These are phyloP conservation scores for Chlamydomonas reinhardtii DNA, from an alignment of 163 green algal genomes.

Conservation along the genomic window DNA sequence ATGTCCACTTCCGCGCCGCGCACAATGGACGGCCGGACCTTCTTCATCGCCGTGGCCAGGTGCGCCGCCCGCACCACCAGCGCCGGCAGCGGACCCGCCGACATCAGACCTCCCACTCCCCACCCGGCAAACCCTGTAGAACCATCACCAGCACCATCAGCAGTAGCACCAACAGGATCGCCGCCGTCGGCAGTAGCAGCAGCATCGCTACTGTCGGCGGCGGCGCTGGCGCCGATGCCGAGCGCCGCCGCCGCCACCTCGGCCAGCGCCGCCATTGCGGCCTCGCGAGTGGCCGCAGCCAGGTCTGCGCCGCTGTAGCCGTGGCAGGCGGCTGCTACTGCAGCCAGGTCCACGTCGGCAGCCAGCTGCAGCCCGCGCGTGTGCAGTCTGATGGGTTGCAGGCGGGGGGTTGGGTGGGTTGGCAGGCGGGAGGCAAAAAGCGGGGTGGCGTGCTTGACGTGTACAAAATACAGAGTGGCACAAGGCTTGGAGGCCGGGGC, in stretches of 20 bases:
- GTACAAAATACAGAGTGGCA: too few species aligned
- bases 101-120: background rate
- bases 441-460: too few species aligned
- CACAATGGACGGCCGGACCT: constrained; percentile 82
- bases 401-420: background rate
- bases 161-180: background rate
- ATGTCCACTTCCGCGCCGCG: constrained; percentile 71
- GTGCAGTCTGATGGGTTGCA: constrained; percentile 64
- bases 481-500: too few species aligned
- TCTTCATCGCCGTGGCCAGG: constrained; percentile 70
- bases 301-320: constrained; percentile 96
- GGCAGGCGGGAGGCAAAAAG: too few species aligned
- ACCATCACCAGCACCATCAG: background rate
- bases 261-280: constrained; percentile 82
- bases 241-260: constrained; percentile 17
- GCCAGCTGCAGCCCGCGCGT: constrained; percentile 67
- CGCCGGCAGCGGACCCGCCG: background rate
- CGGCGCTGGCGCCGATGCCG: background rate
- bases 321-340: constrained; percentile 76
- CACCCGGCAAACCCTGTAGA: background rate
- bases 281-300: constrained; percentile 86
- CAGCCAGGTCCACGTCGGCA: constrained; percentile 73
- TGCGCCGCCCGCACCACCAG: constrained; percentile 60
- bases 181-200: background rate
- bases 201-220: background rate